These are phyloP conservation scores for Laguncularia racemosa DNA, from an alignment of 345 rosid species.

Conservation along the genomic window DNA sequence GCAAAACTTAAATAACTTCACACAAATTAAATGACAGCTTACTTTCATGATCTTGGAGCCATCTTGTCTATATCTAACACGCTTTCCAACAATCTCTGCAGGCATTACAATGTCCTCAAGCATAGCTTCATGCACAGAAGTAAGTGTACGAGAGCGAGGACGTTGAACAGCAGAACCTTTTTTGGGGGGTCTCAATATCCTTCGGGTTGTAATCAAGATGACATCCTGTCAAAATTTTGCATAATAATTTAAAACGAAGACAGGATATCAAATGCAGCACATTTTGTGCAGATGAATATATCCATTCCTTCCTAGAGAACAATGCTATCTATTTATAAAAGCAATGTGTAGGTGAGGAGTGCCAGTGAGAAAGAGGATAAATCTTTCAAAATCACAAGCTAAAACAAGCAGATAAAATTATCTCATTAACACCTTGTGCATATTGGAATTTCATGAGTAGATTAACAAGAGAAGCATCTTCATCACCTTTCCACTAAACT, in stretches of 20 bases:
- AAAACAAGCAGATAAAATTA: too few species aligned
- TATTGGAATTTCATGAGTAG: too few species aligned
- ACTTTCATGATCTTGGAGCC: constrained; percentile 89
- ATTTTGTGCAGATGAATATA: not conserved
- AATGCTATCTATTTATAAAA: not conserved
- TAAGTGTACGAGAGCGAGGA: constrained; percentile 85
- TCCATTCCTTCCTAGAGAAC: not conserved
- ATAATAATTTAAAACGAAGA: constrained; percentile 4
- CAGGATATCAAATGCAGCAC: not conserved
- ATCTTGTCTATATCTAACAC: constrained; percentile 61
- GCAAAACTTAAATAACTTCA: not conserved
- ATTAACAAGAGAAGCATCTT: too few species aligned
- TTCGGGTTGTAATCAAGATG: constrained; percentile 63
- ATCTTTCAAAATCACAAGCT: too few species aligned
- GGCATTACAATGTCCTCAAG: constrained; percentile 83
- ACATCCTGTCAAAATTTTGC: constrained; percentile 44
- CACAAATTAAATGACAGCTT: not conserved
- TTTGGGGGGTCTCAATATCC: constrained; percentile 84
- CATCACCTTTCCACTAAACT: constrained; percentile 77
- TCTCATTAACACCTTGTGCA: too few species aligned
- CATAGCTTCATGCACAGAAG: constrained; percentile 75
- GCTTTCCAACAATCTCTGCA: constrained; percentile 95
- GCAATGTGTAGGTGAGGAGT: not conserved
- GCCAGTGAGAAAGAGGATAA: too few species aligned
- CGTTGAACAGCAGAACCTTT: constrained; percentile 86